Conservation (phyloP, 305 asterid genomes). For the Rubia peregrina region DNA sequence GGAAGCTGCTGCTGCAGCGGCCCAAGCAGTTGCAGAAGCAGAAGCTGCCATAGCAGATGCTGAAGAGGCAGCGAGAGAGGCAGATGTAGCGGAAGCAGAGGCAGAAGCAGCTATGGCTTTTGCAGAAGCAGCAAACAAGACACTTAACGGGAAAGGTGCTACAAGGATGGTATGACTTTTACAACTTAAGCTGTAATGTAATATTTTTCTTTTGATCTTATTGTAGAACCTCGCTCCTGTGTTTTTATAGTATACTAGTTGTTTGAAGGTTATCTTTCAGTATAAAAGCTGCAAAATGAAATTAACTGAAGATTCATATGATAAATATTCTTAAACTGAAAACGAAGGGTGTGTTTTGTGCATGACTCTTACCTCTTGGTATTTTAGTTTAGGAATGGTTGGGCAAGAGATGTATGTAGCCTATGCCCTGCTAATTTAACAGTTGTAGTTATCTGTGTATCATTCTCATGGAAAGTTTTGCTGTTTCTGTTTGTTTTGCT, state of each 20-base stretch:
- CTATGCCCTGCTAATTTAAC: background rate
- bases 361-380: background rate
- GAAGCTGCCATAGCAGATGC: constrained; percentile 99
- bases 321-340: background rate
- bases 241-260: background rate
- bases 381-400: background rate
- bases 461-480: background rate
- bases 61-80: constrained; percentile 91
- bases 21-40: constrained; percentile 96
- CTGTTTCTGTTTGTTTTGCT: constrained; percentile 3
- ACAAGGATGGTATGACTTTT: constrained; percentile 58
- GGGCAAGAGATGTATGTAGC: background rate
- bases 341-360: background rate
- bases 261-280: background rate
- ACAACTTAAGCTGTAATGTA: background rate
- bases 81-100: constrained; percentile 97
- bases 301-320: background rate
- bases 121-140: constrained; percentile 83
- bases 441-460: background rate
- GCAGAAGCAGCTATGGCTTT: constrained; percentile 97
- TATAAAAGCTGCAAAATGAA: background rate
- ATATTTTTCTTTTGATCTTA: background rate
- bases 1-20: constrained; percentile 95
- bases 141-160: constrained; percentile 58
- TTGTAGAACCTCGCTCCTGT: background rate